Evolutionary conservation across 768 basidiomycete species (phyloP).

Genomic region (Gloeophyllum trabeum): DNA sequence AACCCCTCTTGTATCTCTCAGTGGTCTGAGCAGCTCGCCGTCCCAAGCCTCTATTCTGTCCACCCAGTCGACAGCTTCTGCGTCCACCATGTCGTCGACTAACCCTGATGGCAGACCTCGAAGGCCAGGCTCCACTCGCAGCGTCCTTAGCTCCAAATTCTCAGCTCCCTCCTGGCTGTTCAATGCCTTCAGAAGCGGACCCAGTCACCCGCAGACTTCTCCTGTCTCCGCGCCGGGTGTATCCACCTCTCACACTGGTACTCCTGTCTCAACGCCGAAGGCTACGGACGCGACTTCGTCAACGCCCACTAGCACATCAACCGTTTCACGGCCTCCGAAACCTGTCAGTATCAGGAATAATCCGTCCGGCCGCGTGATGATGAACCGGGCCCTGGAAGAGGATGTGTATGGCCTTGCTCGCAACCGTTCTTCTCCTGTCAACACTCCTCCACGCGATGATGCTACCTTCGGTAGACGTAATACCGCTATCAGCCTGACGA

Average conservation of each 20-base stretch:
- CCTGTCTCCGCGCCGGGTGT: constrained; percentile 40
- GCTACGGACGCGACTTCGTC: not conserved
- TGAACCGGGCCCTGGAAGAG: constrained; percentile 48
- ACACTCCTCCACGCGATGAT: constrained; percentile 66
- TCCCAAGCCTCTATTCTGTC: constrained; percentile 61
- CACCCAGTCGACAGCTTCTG: constrained; percentile 34
- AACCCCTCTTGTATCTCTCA: constrained; percentile 7
- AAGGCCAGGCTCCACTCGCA: constrained; percentile 25
- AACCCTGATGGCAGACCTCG: too few species aligned
- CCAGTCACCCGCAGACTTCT: constrained; percentile 53
- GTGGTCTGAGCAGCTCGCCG: constrained; percentile 44
- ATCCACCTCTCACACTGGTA: constrained; percentile 11
- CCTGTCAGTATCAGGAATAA: constrained; percentile 33
- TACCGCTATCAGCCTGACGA: constrained; percentile 24
- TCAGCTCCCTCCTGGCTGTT: constrained; percentile 66
- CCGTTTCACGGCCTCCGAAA: constrained; percentile 19
- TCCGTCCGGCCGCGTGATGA: constrained; percentile 26
- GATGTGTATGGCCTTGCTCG: constrained; percentile 36
- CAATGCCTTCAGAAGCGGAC: constrained; percentile 57
- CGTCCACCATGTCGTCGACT: constrained; percentile 24
- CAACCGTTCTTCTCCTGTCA: constrained; percentile 47
- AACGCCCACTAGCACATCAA: constrained; percentile 12
- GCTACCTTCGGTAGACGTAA: constrained; percentile 36
- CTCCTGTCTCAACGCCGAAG: constrained; percentile 13
- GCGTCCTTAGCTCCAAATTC: constrained; percentile 44